Base-by-base conservation (phyloP, 1,284 basidiomycete genomes). In the Coriolopsis trogii region DNA sequence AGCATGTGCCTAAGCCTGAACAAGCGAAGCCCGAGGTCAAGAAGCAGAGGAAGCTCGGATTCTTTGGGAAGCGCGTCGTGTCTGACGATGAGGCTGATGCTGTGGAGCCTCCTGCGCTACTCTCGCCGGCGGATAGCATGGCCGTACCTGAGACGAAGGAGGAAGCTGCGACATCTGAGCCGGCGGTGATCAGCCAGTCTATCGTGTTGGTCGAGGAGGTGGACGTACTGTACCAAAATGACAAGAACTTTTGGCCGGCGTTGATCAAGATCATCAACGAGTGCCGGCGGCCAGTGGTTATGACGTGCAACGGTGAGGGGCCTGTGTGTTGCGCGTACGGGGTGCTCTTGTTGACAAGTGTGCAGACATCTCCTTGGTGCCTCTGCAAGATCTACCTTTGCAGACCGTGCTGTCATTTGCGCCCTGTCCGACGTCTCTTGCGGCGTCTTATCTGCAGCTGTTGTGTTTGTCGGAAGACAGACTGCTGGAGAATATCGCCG, bases 181-280 rank as follows among this genome's bases (percentile, higher is more conserved):
- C 33, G 9, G 18, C 50, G 8, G 41, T 53, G 20, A 49, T 88
- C 42, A 78, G 82, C 40, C 96, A 99, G 71, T 95, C 93, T 1
- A 70, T 97, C 41, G 91, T 99, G 60, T 76, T 99, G 28, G 74
- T 99, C n/a, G 97, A 99, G 70, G 97, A 99, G 68, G 96, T 93
- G 7, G 97, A 99, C 69, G 82, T 98, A 31, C 73, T 98, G 34
- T 99, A 87, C 72, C 87, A 86, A 57, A 93, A 95, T 45, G 96
- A 98, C 68, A 77, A 75, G 34, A 91, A 89, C 34, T 99, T 99
- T 70, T 99, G 97, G 97, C 78, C 87, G 2, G 84, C 91, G 5
- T 80, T 97, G 33, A 76, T 89, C 3, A 78, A 82, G 45, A 79
- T 98, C 49, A 93, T 96, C 64, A 84, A 81, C 53, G 82, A 89